These are phyloP conservation scores for Panicum virgatum DNA, from an alignment of 202 grass and related monocot species.

Conservation along the genomic window DNA sequence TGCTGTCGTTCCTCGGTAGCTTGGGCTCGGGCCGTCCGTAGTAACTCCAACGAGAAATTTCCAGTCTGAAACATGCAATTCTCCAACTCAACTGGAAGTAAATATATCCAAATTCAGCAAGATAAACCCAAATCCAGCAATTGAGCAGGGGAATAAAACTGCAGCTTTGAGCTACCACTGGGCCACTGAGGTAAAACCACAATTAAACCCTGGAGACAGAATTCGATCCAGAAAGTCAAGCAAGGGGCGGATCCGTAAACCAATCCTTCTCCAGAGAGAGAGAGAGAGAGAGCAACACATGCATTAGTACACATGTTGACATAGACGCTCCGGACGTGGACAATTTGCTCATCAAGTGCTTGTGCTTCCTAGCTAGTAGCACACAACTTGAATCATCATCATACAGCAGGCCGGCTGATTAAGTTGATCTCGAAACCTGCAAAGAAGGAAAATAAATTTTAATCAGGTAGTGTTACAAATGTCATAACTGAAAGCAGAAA, in stretches of 20 bases:
- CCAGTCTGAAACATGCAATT: not conserved
- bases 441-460: not conserved
- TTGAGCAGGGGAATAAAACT: not conserved
- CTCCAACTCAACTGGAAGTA: not conserved
- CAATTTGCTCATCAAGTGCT: not conserved
- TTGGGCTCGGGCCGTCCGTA: too few species aligned
- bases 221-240: slow-evolving; percentile 13
- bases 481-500: not conserved
- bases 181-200: not conserved
- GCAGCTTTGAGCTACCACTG: not conserved
- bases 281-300: not conserved
- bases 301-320: slow-evolving; percentile 11
- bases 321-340: slow-evolving; percentile 10
- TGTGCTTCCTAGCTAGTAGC: slow-evolving; percentile 35
- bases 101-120: slow-evolving; percentile 7
- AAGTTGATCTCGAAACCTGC: slow-evolving; percentile 50
- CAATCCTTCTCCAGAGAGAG: too few species aligned
- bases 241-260: not conserved
- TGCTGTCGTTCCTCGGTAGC: too few species aligned
- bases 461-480: not conserved
- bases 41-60: not conserved
- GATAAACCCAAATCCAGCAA: slow-evolving; percentile 12
- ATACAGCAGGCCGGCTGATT: not conserved
- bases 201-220: not conserved
- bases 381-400: slow-evolving; percentile 22